These are phyloP conservation scores for Apophysomyces ossiformis DNA, from an alignment of 371 early-diverging fungal species.

Conservation along the genomic window DNA sequence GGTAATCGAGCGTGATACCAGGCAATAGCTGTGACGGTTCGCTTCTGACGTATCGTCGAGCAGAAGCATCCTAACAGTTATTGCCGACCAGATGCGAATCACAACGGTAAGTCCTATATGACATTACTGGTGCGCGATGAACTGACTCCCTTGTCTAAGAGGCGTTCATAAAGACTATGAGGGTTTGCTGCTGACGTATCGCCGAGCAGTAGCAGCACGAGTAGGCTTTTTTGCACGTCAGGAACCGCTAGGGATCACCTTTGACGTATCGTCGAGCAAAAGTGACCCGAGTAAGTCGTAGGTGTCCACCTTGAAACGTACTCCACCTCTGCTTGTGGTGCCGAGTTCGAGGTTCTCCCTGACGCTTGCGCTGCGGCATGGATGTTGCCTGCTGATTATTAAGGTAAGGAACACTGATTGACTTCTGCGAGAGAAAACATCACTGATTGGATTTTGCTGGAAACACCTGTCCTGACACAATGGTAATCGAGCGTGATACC, in stretches of 20 bases:
- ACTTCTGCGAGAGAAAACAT: not conserved
- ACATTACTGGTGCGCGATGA: not conserved
- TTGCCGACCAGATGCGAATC: not conserved
- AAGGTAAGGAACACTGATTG: not conserved
- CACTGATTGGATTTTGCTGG: not conserved
- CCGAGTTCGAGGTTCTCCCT: not conserved
- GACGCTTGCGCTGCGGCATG: not conserved
- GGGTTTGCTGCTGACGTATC: not conserved
- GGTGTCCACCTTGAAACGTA: not conserved
- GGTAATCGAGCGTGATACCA: not conserved
- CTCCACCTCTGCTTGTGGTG: not conserved
- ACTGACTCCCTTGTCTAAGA: not conserved
- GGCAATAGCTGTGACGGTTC: not conserved
- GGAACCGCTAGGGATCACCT: not conserved
- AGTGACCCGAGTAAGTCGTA: not conserved
- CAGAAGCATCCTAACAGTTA: not conserved
- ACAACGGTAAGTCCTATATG: not conserved
- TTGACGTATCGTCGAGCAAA: not conserved
- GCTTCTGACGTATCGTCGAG: slow-evolving; percentile 1
- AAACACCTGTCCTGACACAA: not conserved
- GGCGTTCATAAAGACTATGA: not conserved
- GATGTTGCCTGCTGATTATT: not conserved
- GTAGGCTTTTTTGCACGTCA: not conserved
- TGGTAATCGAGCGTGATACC: not conserved
- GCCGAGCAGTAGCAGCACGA: not conserved